Evolutionary conservation across 2,329 filamentous ascomycete genomes (phyloP), one percentile per base, ranked within the genome.

Genomic region (Calonectria honghensis): DNA sequence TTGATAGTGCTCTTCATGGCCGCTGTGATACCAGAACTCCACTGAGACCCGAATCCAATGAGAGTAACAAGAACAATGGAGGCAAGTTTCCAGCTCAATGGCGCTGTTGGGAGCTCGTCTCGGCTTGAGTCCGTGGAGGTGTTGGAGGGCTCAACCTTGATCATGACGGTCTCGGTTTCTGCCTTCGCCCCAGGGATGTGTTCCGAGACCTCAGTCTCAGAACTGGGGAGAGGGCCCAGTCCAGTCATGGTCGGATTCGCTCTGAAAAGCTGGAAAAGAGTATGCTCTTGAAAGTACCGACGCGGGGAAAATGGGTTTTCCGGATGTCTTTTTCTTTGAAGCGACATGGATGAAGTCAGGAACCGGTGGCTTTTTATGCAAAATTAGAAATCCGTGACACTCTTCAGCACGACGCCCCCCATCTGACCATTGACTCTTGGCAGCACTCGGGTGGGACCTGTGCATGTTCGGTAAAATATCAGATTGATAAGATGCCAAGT

Each of bases 1-100:
- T 92, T 92, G 29, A 92, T 82, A 0, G 90, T 92, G 20, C 84
- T 89, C 78, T 92, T 92, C 89, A 92, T 91, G 0, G 91, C 90
- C 2, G 88, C 88, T 0, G 89, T 91, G 10, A 92, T 88, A 0
- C 90, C 89, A 9, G 85, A 86, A 74, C 89, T 91, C 90, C 90
- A 92, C 37, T 88, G 87, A 1, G 89, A 89, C 0, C 90, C 90
- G 77, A 92, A 92, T 1, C 90, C 89, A 73, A 92, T 90, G 29
- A 85, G 79, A 4, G 86, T 87, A 4, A 90, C 88, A 20, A 90
- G 79, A 0, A 89, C 57, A 1, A 91, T 86, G 0, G 89, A 78
- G 2, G 75, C 48, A 20, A 82, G 70, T 68, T 82, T 82, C 76
- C 79, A 78, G 32, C 57, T 70, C 73, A 74, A 70, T 6, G 79